Evolutionary conservation across 1,139 yeast species (phyloP).

Genomic region (Lodderomyces oxycetoniae): DNA sequence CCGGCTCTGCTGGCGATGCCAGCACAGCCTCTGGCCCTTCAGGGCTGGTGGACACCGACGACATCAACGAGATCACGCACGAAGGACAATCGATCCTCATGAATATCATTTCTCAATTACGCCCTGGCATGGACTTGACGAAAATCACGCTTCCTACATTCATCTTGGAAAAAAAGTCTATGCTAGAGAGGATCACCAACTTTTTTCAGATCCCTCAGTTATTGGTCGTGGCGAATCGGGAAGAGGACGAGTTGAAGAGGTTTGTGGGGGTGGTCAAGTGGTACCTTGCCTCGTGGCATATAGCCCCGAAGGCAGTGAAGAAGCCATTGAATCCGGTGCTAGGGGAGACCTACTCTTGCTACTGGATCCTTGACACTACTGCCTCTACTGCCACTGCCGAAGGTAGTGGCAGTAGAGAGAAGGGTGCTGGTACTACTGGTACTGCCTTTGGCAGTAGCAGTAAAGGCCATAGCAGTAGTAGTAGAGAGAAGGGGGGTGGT

Average conservation of each 20-base stretch:
- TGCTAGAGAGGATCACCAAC: conserved; percentile 93
- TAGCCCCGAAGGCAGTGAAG: conserved; percentile 96
- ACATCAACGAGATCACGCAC: conserved; percentile 85
- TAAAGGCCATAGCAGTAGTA: no score
- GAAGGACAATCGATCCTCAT: conserved; percentile 82
- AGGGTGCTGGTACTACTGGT: no score
- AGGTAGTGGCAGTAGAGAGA: no score
- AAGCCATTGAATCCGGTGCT: conserved; percentile 93
- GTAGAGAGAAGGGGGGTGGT: conserved; percentile 29
- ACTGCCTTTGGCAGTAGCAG: no score
- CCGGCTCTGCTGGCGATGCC: conserved; percentile 5
- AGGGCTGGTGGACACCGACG: conserved; percentile 50
- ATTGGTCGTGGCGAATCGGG: conserved; percentile 61
- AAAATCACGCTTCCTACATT: conserved; percentile 93
- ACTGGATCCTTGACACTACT: conserved; percentile 89
- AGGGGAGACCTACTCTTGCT: conserved; percentile 86
- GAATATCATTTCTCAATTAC: conserved; percentile 83
- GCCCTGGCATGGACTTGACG: conserved; percentile 89
- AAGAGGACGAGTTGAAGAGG: conserved; percentile 57
- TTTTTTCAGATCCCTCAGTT: conserved; percentile 79
- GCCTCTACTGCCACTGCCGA: conserved; percentile 32
- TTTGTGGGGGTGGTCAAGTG: conserved; percentile 73
- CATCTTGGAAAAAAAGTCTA: conserved; percentile 87
- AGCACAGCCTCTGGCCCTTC: not conserved
- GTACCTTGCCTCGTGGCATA: conserved; percentile 96